Conservation (phyloP, 83 land plant species). For the Picea engelmannii region DNA sequence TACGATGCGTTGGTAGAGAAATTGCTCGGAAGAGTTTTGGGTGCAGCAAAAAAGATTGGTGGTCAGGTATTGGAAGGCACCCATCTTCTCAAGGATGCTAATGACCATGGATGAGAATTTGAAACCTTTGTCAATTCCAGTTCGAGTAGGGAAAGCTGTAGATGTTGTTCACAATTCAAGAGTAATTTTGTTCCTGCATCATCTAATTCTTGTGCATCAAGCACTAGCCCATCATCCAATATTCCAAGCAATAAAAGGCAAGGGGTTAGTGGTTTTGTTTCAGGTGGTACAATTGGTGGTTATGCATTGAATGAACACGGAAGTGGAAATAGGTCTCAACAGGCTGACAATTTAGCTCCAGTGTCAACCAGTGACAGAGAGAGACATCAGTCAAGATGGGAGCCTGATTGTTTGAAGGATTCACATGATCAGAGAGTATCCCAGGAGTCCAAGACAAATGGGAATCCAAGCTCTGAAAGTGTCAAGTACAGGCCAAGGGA, state of each 20-base stretch:
- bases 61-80: conserved; percentile 75
- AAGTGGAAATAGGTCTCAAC: not conserved
- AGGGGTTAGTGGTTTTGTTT: conserved; percentile 60
- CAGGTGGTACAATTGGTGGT: conserved; percentile 68
- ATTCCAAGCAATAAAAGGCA: conserved; percentile 29
- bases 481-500: no score
- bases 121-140: conserved; percentile 91
- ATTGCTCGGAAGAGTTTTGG: conserved; percentile 44
- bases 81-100: conserved; percentile 85
- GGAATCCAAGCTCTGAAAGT: conserved; percentile 18
- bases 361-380: conserved; percentile 13
- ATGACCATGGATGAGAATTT: conserved; percentile 91
- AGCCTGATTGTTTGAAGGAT: conserved; percentile 18
- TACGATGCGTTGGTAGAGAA: conserved; percentile 65
- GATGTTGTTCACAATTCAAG: no score
- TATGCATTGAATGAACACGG: no score
- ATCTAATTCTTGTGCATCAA: no score
- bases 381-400: conserved; percentile 30
- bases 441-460: conserved; percentile 23
- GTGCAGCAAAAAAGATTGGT: conserved; percentile 84
- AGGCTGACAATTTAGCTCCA: conserved; percentile 1
- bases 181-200: no score
- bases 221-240: conserved; percentile 25
- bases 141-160: conserved; percentile 86
- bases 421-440: conserved; percentile 1